These are phyloP conservation scores for Nothomitra cinnamomea DNA, from an alignment of 2,329 filamentous ascomycete genomes.

Conservation along the genomic window DNA sequence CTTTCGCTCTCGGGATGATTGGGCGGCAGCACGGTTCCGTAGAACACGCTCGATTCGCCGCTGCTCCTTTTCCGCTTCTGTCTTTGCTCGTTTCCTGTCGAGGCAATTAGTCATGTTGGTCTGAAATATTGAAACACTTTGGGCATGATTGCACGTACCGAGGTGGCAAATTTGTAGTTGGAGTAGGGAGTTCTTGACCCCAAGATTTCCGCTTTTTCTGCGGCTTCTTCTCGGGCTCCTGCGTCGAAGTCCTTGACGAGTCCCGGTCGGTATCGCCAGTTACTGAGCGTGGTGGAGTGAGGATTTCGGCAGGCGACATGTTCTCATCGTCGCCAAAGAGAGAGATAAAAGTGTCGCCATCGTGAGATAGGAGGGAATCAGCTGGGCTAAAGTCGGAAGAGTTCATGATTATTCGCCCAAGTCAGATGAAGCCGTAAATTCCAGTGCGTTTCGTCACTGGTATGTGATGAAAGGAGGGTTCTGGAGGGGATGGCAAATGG, in stretches of 20 bases:
- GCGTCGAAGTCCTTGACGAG: not conserved
- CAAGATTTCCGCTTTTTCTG: constrained; percentile 95
- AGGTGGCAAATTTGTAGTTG: constrained; percentile 89
- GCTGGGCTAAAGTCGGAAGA: constrained; percentile 11
- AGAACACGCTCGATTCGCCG: constrained; percentile 93
- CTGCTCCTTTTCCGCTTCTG: constrained; percentile 97
- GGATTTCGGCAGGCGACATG: constrained; percentile 7
- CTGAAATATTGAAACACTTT: not conserved
- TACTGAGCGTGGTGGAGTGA: constrained; percentile 18
- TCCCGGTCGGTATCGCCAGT: constrained; percentile 18
- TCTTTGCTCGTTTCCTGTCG: constrained; percentile 88
- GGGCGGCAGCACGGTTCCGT: constrained; percentile 84
- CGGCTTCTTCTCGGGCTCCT: constrained; percentile 45
- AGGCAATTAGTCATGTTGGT: not conserved
- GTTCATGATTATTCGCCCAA: not conserved
- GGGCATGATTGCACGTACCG: constrained; percentile 36
- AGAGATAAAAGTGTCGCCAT: constrained; percentile 16
- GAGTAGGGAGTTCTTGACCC: constrained; percentile 91
- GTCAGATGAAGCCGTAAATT: not conserved
- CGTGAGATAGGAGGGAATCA: constrained; percentile 19
- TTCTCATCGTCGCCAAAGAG: constrained; percentile 16
- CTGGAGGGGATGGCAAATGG: not conserved
- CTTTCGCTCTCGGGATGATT: constrained; percentile 92
- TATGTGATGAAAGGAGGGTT: not conserved
- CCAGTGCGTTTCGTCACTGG: not conserved